phyloP scores from a whole-genome alignment of 441 rosid genomes.

The Capsella rubella region DNA sequence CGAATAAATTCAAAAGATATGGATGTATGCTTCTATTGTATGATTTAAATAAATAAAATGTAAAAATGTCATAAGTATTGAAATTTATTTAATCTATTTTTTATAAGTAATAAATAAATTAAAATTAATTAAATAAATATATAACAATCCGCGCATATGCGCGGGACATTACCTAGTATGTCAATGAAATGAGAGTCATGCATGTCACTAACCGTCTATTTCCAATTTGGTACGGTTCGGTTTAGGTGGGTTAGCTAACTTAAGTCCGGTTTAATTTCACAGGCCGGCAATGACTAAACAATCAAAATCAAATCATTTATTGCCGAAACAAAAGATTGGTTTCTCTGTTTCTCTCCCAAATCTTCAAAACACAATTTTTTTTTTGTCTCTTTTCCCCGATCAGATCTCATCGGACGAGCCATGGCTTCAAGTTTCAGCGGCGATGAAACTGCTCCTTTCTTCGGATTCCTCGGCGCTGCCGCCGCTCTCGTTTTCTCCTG shows the following conservation, averaged over 20 bases:
- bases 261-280: constrained; percentile 25
- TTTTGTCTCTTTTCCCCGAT: constrained; percentile 22
- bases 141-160: no score
- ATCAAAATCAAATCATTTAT: constrained; percentile 9
- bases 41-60: no score
- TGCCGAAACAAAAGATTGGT: background rate
- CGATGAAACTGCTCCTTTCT: constrained; percentile 73
- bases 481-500: constrained; percentile 72
- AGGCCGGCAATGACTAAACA: constrained; percentile 24
- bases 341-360: constrained; percentile 20
- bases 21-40: no score
- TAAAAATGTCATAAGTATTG: no score
- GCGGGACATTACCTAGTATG: no score
- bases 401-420: constrained; percentile 41
- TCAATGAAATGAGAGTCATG: no score
- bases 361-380: background rate
- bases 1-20: no score
- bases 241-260: constrained; percentile 13
- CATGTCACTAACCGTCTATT: no score
- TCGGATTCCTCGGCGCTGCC: constrained; percentile 62
- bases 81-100: no score
- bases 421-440: constrained; percentile 62
- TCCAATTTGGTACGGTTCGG: constrained; percentile 19
- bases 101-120: no score
- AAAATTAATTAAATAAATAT: no score